Base-by-base conservation (phyloP, 2,329 filamentous ascomycete genomes). In the Aspergillus alliaceus region DNA sequence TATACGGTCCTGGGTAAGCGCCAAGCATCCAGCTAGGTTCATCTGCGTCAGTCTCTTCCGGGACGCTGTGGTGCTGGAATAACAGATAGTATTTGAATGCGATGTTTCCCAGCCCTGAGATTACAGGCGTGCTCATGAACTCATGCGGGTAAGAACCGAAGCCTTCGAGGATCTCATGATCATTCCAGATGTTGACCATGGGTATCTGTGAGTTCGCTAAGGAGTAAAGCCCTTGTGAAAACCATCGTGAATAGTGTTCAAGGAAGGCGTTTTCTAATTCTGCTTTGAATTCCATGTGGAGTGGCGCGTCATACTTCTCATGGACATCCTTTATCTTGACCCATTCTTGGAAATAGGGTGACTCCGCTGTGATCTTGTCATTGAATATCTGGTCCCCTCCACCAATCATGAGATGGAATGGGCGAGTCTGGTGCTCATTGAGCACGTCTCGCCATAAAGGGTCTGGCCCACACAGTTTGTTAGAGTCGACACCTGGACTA, bases 21-120 rank as follows among this genome's bases (percentile, higher is more conserved):
- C 95, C 95, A 4, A 98, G 77, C 18, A 96, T 78, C 95, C 95
- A 98, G 70, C 91, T 97, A 2, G 93, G 91, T 73, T 99, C 96
- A 2, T 90, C 85, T 34, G 83, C 80, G 64, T 96, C 88, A 0
- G 88, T 91, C 77, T 99, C 95, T 46, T 88, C 85, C 1, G 86
- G 78, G 3, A 96, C 81, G 64, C 90, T 96, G 73, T 99, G 96
- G 66, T 99, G 95, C 73, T 99, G 95, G 78, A 99, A 99, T 8
- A 99, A 83, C 87, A 99, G 89, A 69, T 99, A 99, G 76, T 98
- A 99, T 73, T 99, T 99, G 84, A 95, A 98, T 0, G 93, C 93
- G 50, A 98, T 86, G 35, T 89, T 90, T 2, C 95, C 96, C 8
- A 99, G 76, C 0, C 96, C 95, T 2, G 88, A 89, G 71, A 99